A percentile compares a stretch with the other conserved stretches of the same genome.
Conservation (phyloP, 2,329 filamentous ascomycete genomes). For the Monosporascus sp. region DNA sequence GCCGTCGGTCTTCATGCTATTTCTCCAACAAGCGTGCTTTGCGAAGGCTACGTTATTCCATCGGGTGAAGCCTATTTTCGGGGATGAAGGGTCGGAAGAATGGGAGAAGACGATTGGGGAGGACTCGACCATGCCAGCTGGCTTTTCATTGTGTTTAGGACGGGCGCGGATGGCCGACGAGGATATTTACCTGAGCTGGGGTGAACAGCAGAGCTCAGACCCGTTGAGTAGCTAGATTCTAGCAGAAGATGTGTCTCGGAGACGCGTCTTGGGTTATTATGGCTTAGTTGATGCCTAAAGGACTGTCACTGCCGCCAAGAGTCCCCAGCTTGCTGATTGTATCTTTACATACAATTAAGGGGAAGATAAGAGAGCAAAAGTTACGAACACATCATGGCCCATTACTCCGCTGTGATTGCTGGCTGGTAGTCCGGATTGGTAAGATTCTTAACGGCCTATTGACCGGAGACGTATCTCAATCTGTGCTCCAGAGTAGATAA, state of each 20-base stretch:
- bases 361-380: background rate
- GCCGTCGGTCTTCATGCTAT: background rate
- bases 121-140: background rate
- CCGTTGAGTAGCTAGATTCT: background rate
- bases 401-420: background rate
- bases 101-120: background rate
- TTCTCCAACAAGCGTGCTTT: background rate
- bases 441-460: too few relatives aligned
- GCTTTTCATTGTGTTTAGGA: conserved; percentile 1
- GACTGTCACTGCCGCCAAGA: too few relatives aligned
- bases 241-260: background rate
- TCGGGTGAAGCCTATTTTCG: background rate
- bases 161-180: background rate
- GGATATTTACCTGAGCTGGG: background rate
- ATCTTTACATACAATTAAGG: background rate
- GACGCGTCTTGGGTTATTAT: too few relatives aligned
- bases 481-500: too few relatives aligned
- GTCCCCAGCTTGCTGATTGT: background rate
- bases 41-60: background rate
- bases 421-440: too few relatives aligned
- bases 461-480: too few relatives aligned
- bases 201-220: background rate
- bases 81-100: background rate
- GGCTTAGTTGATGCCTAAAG: too few relatives aligned
- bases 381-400: background rate